Percentiles rank a stretch among this genome's conserved stretches.
phyloP scores from a whole-genome alignment of 768 basidiomycete genomes.

The Phallus indusiatus region DNA sequence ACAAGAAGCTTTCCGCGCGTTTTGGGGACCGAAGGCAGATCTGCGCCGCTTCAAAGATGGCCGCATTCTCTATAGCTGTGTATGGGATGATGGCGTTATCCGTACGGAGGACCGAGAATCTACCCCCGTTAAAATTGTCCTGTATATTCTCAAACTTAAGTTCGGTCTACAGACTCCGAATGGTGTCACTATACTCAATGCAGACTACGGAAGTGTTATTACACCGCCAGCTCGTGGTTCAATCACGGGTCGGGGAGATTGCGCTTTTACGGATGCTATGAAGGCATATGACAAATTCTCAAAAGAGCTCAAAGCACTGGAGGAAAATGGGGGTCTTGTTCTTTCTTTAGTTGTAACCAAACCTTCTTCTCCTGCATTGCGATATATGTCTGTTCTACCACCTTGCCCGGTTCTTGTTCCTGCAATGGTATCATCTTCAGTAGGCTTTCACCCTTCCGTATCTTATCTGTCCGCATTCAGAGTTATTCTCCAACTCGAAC shows the following conservation, averaged over 20 bases:
- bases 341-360: constrained; percentile 57
- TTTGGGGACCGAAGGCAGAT: constrained; percentile 93
- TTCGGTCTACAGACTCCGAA: constrained; percentile 46
- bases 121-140: constrained; percentile 66
- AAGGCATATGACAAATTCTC: constrained; percentile 73
- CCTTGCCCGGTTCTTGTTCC: constrained; percentile 61
- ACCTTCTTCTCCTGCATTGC: constrained; percentile 64
- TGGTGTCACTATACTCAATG: constrained; percentile 43
- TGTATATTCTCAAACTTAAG: constrained; percentile 66
- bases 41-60: constrained; percentile 95
- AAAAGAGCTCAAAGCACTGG: constrained; percentile 63
- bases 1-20: constrained; percentile 55
- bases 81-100: constrained; percentile 58
- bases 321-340: constrained; percentile 51
- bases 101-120: constrained; percentile 60
- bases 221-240: constrained; percentile 18
- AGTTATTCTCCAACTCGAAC: constrained; percentile 82
- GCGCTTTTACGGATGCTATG: constrained; percentile 67
- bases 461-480: constrained; percentile 63
- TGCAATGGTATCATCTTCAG: constrained; percentile 25
- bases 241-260: constrained; percentile 19
- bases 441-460: constrained; percentile 44
- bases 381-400: constrained; percentile 78
- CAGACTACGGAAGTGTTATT: constrained; percentile 25
- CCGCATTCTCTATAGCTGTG: constrained; percentile 85